Evolutionary conservation across 495 filamentous ascomycete species (phyloP).

Genomic region (Cercophora samala): DNA sequence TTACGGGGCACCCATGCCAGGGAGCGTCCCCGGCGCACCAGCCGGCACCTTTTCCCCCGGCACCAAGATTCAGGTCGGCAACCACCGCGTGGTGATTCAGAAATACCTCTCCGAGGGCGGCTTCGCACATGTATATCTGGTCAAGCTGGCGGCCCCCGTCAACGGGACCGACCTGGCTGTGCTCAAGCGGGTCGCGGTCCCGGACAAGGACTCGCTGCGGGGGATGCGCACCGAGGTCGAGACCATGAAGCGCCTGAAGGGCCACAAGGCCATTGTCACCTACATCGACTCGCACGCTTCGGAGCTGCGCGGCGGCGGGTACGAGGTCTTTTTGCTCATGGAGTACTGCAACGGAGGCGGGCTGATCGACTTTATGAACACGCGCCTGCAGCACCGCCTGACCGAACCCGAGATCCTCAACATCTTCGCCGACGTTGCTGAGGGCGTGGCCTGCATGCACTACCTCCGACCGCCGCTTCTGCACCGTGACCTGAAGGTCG

Average conservation of each 20-base stretch:
- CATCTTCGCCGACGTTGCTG: constrained; percentile 92
- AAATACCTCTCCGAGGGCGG: constrained; percentile 98
- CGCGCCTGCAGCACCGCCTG: constrained; percentile 88
- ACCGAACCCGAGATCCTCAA: constrained; percentile 96
- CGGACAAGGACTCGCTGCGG: constrained; percentile 87
- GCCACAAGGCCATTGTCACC: constrained; percentile 90
- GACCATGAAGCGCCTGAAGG: constrained; percentile 98
- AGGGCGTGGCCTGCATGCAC: constrained; percentile 98
- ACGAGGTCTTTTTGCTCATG: constrained; percentile 98
- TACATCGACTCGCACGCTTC: constrained; percentile 98
- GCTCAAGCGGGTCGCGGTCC: constrained; percentile 94
- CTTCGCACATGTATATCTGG: constrained; percentile 97
- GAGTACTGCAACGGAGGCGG: constrained; percentile 85
- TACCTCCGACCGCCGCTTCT: constrained; percentile 92
- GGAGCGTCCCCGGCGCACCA: constrained; percentile 57
- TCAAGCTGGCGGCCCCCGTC: constrained; percentile 72
- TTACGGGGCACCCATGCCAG: constrained; percentile 32
- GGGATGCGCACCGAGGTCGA: constrained; percentile 98
- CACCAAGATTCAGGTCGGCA: constrained; percentile 93
- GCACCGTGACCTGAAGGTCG: constrained; percentile 94
- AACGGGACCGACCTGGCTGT: constrained; percentile 83
- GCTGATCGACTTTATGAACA: constrained; percentile 99
- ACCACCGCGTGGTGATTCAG: constrained; percentile 90
- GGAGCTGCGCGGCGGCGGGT: constrained; percentile 85
- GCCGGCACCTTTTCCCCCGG: constrained; percentile 88